A percentile compares a stretch with the other conserved stretches of the same genome.
Conservation (phyloP, 1,284 basidiomycete genomes). For the Tilletia indica region DNA sequence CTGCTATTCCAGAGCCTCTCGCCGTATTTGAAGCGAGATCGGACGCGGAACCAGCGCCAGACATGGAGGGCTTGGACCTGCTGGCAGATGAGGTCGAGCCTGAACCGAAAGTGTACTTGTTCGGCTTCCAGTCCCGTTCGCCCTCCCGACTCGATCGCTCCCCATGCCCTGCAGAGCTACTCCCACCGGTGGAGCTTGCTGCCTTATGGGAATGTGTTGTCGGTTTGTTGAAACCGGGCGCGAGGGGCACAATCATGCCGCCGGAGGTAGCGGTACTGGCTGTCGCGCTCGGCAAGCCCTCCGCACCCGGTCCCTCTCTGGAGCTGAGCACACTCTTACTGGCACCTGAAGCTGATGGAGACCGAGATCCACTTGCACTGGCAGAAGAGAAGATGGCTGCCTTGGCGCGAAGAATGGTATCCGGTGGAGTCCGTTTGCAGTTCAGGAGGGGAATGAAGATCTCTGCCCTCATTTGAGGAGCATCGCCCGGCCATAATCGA, state of each 20-base stretch:
- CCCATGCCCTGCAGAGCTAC: not conserved
- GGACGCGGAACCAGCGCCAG: not conserved
- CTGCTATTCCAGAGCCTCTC: not conserved
- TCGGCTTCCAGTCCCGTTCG: constrained; percentile 37
- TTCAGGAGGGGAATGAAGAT: constrained; percentile 50
- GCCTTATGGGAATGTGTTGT: constrained; percentile 3
- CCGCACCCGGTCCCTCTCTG: constrained; percentile 9
- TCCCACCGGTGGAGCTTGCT: constrained; percentile 18
- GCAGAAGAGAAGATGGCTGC: not conserved
- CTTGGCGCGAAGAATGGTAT: constrained; percentile 13
- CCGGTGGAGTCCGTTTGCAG: constrained; percentile 35
- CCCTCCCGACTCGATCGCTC: constrained; percentile 1
- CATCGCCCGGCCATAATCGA: constrained; percentile 52
- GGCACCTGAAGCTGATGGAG: not conserved
- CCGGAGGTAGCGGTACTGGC: not conserved
- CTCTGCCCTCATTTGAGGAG: constrained; percentile 45
- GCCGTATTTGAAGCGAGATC: not conserved
- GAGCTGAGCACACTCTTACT: constrained; percentile 15
- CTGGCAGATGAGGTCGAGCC: not conserved
- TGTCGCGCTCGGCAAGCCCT: not conserved
- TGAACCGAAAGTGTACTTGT: constrained; percentile 38
- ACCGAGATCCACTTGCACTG: not conserved
- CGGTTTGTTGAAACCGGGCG: constrained; percentile 12
- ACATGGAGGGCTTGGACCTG: not conserved
- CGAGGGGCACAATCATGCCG: constrained; percentile 16